phyloP scores from a whole-genome alignment of 768 basidiomycete genomes.

The Lactarius trivialis region DNA sequence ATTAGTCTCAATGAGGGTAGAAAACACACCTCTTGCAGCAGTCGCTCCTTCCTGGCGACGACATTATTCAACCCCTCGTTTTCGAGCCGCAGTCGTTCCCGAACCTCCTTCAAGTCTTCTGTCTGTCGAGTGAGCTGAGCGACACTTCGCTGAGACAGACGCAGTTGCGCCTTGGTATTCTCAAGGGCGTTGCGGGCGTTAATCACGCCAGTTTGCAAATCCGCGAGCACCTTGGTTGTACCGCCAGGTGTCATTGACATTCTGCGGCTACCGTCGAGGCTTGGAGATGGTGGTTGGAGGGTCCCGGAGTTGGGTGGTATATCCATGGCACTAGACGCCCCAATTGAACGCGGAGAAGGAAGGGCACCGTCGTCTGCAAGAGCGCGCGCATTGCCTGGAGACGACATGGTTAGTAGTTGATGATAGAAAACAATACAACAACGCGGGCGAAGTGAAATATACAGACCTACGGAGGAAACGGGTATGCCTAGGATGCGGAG shows the following conservation, averaged over 20 bases:
- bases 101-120: slow-evolving; percentile 82
- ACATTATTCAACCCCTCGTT: slow-evolving; percentile 87
- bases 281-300: slow-evolving; percentile 28
- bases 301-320: slow-evolving; percentile 24
- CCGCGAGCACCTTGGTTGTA: slow-evolving; percentile 83
- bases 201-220: slow-evolving; percentile 77
- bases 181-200: slow-evolving; percentile 77
- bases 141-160: slow-evolving; percentile 76
- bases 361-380: slow-evolving; percentile 66
- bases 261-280: slow-evolving; percentile 37
- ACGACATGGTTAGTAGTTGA: slow-evolving; percentile 6
- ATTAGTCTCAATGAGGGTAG: not conserved
- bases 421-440: not conserved
- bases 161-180: slow-evolving; percentile 76
- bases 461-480: slow-evolving; percentile 25
- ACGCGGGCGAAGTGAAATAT: slow-evolving; percentile 5
- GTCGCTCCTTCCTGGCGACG: slow-evolving; percentile 77
- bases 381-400: slow-evolving; percentile 73
- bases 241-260: slow-evolving; percentile 65
- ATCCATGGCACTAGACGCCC: slow-evolving; percentile 32
- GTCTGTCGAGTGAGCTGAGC: slow-evolving; percentile 79
- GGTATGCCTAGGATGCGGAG: slow-evolving; percentile 45
- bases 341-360: slow-evolving; percentile 28
- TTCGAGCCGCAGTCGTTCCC: slow-evolving; percentile 75
- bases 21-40: slow-evolving; percentile 71